A percentile compares a stretch with the other conserved stretches of the same genome.
Evolutionary conservation across 352 stramenopile genomes (phyloP).

Genomic region (Thraustochytrium striatum): DNA sequence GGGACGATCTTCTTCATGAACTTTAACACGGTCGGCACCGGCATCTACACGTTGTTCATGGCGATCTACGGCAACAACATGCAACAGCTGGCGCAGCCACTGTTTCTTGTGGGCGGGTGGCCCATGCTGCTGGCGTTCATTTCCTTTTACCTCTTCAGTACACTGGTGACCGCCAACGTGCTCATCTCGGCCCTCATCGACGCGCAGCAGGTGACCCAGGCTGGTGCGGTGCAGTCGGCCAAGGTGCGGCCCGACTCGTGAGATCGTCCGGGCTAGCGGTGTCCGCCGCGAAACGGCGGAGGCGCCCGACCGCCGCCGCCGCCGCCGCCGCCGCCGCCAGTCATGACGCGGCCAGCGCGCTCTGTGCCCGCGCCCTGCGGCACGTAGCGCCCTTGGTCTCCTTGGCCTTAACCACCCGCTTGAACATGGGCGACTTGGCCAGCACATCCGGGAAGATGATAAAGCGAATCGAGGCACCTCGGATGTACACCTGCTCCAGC

Average conservation of each 20-base stretch:
- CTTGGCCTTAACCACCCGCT: constrained; percentile 49
- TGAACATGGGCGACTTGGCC: constrained; percentile 76
- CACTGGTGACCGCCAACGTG: constrained; percentile 24
- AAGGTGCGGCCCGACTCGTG: no score
- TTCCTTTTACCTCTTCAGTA: constrained; percentile 27
- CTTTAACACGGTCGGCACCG: constrained; percentile 22
- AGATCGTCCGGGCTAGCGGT: not conserved
- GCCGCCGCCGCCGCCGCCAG: not conserved
- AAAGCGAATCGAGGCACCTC: constrained; percentile 76
- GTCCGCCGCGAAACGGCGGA: not conserved
- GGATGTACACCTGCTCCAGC: constrained; percentile 76
- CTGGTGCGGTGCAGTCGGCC: not conserved
- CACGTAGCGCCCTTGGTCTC: constrained; percentile 45
- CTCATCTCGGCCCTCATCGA: constrained; percentile 11
- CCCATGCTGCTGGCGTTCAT: not conserved
- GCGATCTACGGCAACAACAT: constrained; percentile 45
- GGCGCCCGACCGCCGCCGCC: not conserved
- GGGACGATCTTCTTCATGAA: constrained; percentile 32
- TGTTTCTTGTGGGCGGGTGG: not conserved
- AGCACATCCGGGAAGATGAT: constrained; percentile 77
- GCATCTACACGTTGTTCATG: constrained; percentile 43
- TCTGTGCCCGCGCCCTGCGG: constrained; percentile 42
- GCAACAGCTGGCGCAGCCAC: constrained; percentile 12
- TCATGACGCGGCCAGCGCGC: constrained; percentile 1
- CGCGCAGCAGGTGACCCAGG: not conserved